Conservation (phyloP, 805 yeast species). For the Yarrowia hollandica region DNA sequence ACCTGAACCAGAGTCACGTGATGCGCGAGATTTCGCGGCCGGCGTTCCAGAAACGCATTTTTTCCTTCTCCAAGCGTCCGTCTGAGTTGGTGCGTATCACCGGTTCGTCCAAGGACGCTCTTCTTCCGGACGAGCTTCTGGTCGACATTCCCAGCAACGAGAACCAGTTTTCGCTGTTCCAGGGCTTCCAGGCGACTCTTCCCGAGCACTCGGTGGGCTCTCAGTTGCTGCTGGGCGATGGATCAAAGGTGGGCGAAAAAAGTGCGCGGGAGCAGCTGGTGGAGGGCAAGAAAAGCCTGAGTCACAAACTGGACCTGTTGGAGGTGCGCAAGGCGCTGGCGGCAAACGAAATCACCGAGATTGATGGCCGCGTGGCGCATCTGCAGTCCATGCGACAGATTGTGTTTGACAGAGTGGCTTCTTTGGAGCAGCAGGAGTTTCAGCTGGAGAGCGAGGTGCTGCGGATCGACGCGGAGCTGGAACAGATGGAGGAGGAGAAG, state of each 20-base stretch:
- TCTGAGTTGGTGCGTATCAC: conserved; percentile 40
- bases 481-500: conserved; percentile 9
- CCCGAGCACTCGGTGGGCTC: conserved; percentile 15
- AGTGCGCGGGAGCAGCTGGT: conserved; percentile 43
- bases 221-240: conserved; percentile 31
- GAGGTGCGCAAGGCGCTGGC: conserved; percentile 66
- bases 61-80: conserved; percentile 41
- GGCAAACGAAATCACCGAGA: conserved; percentile 61
- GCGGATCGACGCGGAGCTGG: conserved; percentile 30
- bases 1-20: conserved; percentile 48
- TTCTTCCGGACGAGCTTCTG: conserved; percentile 63
- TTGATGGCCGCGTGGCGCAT: conserved; percentile 57
- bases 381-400: conserved; percentile 53
- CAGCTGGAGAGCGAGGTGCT: conserved; percentile 47
- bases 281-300: conserved; percentile 45
- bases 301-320: conserved; percentile 52
- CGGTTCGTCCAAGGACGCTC: conserved; percentile 50
- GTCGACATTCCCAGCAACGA: conserved; percentile 50
- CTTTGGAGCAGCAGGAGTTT: conserved; percentile 61
- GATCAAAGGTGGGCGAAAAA: conserved; percentile 33
- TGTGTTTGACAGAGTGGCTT: conserved; percentile 59
- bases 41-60: conserved; percentile 45
- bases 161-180: conserved; percentile 55
- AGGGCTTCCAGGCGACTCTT: conserved; percentile 62
- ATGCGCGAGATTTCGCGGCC: conserved; percentile 48